Evolutionary conservation across 1,284 basidiomycete species (phyloP), one percentile per base, ranked within the genome.

Genomic region (Phlebopus sp.): DNA sequence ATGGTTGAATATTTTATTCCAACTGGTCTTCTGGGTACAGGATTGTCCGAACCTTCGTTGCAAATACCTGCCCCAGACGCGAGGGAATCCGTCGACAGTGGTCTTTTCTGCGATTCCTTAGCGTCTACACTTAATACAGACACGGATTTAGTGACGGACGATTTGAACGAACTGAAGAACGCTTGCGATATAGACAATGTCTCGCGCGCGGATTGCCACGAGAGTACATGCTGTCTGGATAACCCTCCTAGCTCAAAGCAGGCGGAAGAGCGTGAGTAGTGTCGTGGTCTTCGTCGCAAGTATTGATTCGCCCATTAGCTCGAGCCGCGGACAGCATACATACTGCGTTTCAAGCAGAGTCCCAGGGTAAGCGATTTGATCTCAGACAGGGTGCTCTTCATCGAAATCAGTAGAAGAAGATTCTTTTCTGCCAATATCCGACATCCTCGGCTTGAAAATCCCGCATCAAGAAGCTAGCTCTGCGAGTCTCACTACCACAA

Each of bases 21-120:
- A 4, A 63, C 53, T 15, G 65, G 62, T 19, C 37, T 65, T 5
- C 64, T 63, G n/a, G 52, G 41, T 9, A n/a, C 34, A 4, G 29
- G 15, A 3, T 27, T 37, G 4, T 39, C 47, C 13, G 4, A 29
- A 29, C 27, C 10, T 15, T 48, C 15, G 4, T 18, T 31, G 18
- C 37, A 37, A 31, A 27, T 29, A 37, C 13, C 27, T 7, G 23
- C 17, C 17, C 10, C 39, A 37, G 17, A 19, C 47, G n/a, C 15
- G 25, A 34, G 31, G 14, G 39, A 32, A 5, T 71, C 70, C 42
- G 36, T 62, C 11, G 53, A 66, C 4, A 69, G 60, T 35, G 69
- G 69, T 11, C 69, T 69, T 27, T 48, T n/a, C n/a, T n/a, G n/a
- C n/a, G n/a, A n/a, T n/a, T n/a, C n/a, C n/a, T n/a, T 38, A 19